These are phyloP conservation scores for Coemansia sp. DNA, from an alignment of 192 early-diverging fungal genomes.

Conservation along the genomic window DNA sequence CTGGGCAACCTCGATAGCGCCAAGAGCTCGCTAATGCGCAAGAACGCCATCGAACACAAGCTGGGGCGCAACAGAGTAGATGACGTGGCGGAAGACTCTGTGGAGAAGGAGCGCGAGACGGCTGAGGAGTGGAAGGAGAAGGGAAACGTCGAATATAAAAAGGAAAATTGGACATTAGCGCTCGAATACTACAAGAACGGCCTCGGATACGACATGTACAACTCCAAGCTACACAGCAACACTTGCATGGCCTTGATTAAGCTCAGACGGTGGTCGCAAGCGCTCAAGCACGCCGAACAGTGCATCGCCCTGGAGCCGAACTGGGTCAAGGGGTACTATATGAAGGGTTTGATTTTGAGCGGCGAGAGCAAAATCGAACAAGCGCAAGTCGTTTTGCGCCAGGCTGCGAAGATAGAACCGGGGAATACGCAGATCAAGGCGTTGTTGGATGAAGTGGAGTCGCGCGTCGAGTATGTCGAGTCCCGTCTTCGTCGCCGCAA, in stretches of 20 bases:
- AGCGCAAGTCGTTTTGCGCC: constrained; percentile 26
- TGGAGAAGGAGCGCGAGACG: constrained; percentile 13
- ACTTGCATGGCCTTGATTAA: constrained; percentile 52
- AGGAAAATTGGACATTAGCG: constrained; percentile 47
- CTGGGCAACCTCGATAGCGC: constrained; percentile 44
- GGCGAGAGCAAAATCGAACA: constrained; percentile 52
- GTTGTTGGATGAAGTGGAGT: constrained; percentile 44
- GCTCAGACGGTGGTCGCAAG: constrained; percentile 46
- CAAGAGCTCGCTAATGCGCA: constrained; percentile 51
- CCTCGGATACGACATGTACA: constrained; percentile 50
- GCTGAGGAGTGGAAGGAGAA: constrained; percentile 54
- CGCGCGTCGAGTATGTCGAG: constrained; percentile 50
- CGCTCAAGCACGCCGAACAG: constrained; percentile 55
- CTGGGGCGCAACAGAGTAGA: constrained; percentile 29
- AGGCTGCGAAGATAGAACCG: constrained; percentile 40
- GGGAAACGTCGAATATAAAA: constrained; percentile 46
- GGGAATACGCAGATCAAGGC: constrained; percentile 34
- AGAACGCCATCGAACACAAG: constrained; percentile 53
- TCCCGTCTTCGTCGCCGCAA: constrained; percentile 44
- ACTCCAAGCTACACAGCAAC: constrained; percentile 50
- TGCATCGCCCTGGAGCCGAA: constrained; percentile 50
- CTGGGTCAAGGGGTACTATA: constrained; percentile 55
- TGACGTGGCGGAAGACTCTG: background rate
- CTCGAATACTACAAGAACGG: constrained; percentile 48
- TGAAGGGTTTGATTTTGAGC: constrained; percentile 51